A percentile compares a stretch with the other conserved stretches of the same genome.
These are phyloP conservation scores for Rhinocladiella similis DNA, from an alignment of 2,329 filamentous ascomycete species.

Conservation along the genomic window DNA sequence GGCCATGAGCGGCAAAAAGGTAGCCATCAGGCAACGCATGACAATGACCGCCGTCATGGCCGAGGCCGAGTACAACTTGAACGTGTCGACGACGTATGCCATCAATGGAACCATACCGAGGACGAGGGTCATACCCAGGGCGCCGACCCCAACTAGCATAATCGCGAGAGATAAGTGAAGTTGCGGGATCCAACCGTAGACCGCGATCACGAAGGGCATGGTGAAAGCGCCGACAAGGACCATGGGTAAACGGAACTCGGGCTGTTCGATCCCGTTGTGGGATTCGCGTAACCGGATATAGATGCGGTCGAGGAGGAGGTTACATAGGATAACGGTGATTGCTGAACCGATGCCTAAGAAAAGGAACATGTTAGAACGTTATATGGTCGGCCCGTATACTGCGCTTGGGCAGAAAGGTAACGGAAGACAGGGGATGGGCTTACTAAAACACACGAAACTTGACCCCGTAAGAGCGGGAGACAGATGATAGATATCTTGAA, in stretches of 20 bases:
- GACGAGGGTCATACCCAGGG: constrained; percentile 23
- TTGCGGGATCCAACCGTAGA: constrained; percentile 28
- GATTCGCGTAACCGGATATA: constrained; percentile 32
- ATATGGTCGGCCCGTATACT: no score
- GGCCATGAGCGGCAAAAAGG: constrained; percentile 29
- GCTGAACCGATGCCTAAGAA: constrained; percentile 29
- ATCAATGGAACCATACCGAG: constrained; percentile 25
- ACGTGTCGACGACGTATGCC: constrained; percentile 31
- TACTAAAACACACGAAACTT: constrained; percentile 28
- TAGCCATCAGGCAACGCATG: constrained; percentile 27
- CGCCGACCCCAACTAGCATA: constrained; percentile 15
- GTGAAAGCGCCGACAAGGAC: constrained; percentile 48
- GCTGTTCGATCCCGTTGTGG: constrained; percentile 37
- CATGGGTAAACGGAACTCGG: constrained; percentile 47
- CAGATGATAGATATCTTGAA: constrained; percentile 33
- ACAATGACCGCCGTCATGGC: constrained; percentile 31
- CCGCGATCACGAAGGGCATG: constrained; percentile 16
- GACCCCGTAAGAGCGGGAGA: constrained; percentile 31
- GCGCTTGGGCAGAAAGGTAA: neutral
- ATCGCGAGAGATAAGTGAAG: constrained; percentile 18
- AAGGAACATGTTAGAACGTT: no score
- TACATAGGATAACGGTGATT: constrained; percentile 25
- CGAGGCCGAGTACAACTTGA: constrained; percentile 44
- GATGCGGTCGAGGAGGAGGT: constrained; percentile 25
- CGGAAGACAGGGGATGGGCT: neutral